Base-by-base conservation (phyloP, 2,329 filamentous ascomycete species). In the Podosphaera xanthii region DNA sequence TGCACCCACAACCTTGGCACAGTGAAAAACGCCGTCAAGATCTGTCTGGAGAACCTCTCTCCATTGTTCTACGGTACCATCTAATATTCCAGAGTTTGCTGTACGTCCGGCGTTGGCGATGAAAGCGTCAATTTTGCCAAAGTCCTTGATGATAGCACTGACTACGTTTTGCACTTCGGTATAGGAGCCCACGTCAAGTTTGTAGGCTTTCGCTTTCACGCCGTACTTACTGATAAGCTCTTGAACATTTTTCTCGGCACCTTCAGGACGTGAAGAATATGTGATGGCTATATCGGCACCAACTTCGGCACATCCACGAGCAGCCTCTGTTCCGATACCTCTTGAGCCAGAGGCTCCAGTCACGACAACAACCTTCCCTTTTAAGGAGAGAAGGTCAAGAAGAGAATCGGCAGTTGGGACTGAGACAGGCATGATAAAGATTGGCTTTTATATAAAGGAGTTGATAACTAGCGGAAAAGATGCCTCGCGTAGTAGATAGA, bases 61-160 rank as follows among this genome's bases (percentile, higher is more conserved):
- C 81, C 83, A 87, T 65, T 79, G 79, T 69, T 83, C 74, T 59
- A 85, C 77, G 56, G 77, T 75, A 63, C 80, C 81, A 62, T 87
- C 84, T 56, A 87, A 74, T 67, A 87, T 76, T 60, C 83, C 84
- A 59, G 73, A 74, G 72, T 83, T 77, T 64, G 84, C 83, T 4
- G 84, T 86, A 62, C 80, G 78, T 60, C 84, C 84, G 30, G 84
- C 83, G 70, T 84, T 84, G 71, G 81, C 81, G 63, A 84, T 77
- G 71, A 83, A 82, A 65, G 76, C 77, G 66, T 84, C 80, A 66
- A 84, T 77, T 72, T 81, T 77, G 70, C 80, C 80, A 53, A 89
- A 90, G 68, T 90, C 86, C 64, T 74, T 73, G 68, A 83, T 73
- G 58, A 83, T 79, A 50, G 79, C 73, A 63, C 74, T 70, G 65